These are phyloP conservation scores for Pythium oligandrum DNA, from an alignment of 352 stramenopile genomes.

Conservation along the genomic window DNA sequence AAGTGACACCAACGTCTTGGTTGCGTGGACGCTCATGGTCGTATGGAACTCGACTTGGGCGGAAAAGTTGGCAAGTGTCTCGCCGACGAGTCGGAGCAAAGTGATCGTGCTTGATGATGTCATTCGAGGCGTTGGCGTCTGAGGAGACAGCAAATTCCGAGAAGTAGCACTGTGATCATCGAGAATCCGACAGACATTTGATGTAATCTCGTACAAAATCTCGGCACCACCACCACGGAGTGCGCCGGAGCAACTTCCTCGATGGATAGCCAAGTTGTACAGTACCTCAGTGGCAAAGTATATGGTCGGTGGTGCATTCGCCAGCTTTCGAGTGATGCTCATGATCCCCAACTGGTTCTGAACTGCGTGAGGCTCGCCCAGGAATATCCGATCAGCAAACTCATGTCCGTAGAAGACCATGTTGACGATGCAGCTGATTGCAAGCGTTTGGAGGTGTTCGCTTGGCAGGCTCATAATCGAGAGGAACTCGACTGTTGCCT, in stretches of 20 bases:
- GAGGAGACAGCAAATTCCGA: constrained; percentile 7
- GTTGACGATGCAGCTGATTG: constrained; percentile 65
- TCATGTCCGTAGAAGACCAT: constrained; percentile 55
- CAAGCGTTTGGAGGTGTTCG: constrained; percentile 49
- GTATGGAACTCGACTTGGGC: constrained; percentile 57
- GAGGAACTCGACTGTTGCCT: constrained; percentile 58
- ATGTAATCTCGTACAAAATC: constrained; percentile 41
- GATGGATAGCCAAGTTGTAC: constrained; percentile 70
- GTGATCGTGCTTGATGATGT: constrained; percentile 14
- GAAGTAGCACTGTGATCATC: constrained; percentile 26
- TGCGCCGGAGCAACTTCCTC: constrained; percentile 39
- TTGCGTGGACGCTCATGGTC: constrained; percentile 34
- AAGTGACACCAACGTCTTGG: constrained; percentile 53
- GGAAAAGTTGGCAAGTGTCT: constrained; percentile 67
- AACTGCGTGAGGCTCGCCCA: constrained; percentile 60
- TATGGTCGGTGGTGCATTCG: constrained; percentile 24
- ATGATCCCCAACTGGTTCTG: constrained; percentile 67
- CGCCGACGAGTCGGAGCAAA: constrained; percentile 42
- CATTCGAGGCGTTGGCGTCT: constrained; percentile 10
- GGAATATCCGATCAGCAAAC: constrained; percentile 71
- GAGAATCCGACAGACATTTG: constrained; percentile 36
- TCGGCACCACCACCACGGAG: constrained; percentile 60
- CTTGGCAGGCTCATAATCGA: constrained; percentile 59
- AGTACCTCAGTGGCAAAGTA: constrained; percentile 59
- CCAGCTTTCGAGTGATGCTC: constrained; percentile 55